Base-by-base conservation (phyloP, 1,284 basidiomycete species). In the Cryptococcus neoformans region DNA sequence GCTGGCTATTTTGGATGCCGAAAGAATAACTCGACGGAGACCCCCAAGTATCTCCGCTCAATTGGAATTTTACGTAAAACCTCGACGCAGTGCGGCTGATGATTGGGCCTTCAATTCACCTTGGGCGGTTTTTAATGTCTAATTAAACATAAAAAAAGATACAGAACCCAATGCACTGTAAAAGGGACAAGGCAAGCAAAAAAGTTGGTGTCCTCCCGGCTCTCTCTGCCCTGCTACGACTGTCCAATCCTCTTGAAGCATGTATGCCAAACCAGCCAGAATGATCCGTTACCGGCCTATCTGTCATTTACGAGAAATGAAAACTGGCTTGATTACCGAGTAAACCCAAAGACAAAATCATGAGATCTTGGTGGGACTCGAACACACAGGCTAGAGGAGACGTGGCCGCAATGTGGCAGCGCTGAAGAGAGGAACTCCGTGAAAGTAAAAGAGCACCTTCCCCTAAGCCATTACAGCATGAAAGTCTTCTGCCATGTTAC, bases 261-360 rank as follows among this genome's bases (percentile, higher is more conserved):
- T 59, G 63, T 67, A 72, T 70, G 73, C 68, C 70, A 75, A 61
- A 62, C 57, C 63, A 70, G 70, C 63, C 69, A 62, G 70, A 67
- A 63, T 75, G 73, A 72, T 75, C 73, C 72, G 72, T 75, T 72
- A 57, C 73, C 72, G 72, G 73, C 73, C 72, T 75, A 62, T 65
- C 71, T 57, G 66, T 58, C 60, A 57, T 53, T 45, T 44, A 46
- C 11, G 49, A 35, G 54, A 54, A 52, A 36, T 56, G 58, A 59
- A 46, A 59, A 71, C 70, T 69, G 63, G 64, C 62, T 59, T 74
- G 70, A 73, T 75, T 59, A 74, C 73, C 73, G 68, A 73, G 66
- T 55, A 56, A 50, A 58, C 62, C 64, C 67, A 66, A 53, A 49
- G 45, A 59, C 59, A 63, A 61, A 64, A 58, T 61, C 67, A 51